These are phyloP conservation scores for Mycena kentingensis DNA, from an alignment of 768 basidiomycete species.

Conservation along the genomic window DNA sequence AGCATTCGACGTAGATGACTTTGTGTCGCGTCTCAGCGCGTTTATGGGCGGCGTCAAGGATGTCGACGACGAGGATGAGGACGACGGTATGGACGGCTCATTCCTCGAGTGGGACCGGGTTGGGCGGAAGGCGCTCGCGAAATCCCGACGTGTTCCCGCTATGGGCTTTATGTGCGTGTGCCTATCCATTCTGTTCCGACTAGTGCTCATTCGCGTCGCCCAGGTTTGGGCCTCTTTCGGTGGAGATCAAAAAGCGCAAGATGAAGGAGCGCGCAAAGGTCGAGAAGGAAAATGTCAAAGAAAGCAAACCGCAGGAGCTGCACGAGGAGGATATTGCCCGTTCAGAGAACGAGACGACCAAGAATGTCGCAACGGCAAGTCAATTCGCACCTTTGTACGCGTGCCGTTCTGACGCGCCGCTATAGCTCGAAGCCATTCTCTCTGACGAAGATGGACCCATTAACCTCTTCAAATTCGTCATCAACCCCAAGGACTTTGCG, in stretches of 20 bases:
- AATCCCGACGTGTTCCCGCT: constrained; percentile 76
- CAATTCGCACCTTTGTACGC: neutral
- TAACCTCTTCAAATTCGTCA: constrained; percentile 84
- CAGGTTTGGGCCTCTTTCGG: constrained; percentile 89
- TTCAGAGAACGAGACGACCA: constrained; percentile 86
- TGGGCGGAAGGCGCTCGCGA: constrained; percentile 80
- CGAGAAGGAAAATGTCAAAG: constrained; percentile 71
- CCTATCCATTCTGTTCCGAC: neutral
- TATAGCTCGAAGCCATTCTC: constrained; percentile 66
- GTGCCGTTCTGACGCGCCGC: neutral
- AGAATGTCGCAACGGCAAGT: constrained; percentile 75
- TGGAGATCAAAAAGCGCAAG: constrained; percentile 80
- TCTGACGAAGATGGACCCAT: constrained; percentile 46
- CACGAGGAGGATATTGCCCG: constrained; percentile 81
- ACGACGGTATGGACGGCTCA: constrained; percentile 43
- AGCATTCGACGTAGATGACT: constrained; percentile 92
- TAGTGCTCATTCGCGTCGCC: constrained; percentile 19
- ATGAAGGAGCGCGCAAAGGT: constrained; percentile 61
- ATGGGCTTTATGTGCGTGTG: constrained; percentile 83
- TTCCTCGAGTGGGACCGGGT: constrained; percentile 82
- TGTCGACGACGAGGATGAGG: constrained; percentile 56
- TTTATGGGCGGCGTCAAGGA: constrained; percentile 76
- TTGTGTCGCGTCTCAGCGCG: constrained; percentile 69
- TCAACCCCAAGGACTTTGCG: constrained; percentile 88
- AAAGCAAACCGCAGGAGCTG: constrained; percentile 75